A percentile compares a stretch with the other conserved stretches of the same genome.
phyloP scores from a whole-genome alignment of 257 asterid species.

The Solanum paucissectum region DNA sequence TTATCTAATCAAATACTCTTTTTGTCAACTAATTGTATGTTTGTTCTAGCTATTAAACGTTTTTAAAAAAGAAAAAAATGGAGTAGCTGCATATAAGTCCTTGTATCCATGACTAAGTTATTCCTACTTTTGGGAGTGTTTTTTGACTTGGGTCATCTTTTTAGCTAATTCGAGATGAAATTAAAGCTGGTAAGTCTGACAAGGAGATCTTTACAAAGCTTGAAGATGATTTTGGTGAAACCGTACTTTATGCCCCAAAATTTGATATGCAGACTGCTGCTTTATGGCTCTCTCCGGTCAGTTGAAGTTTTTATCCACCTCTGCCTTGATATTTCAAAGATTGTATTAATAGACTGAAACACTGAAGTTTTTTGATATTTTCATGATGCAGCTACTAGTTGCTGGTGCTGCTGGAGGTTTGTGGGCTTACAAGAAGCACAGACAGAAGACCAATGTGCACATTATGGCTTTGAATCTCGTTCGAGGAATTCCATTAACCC shows the following conservation, averaged over 20 bases:
- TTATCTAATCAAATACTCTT: not conserved
- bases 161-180: constrained; percentile 73
- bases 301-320: constrained; percentile 3
- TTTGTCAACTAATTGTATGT: not conserved
- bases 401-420: constrained; percentile 76
- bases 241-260: constrained; percentile 82
- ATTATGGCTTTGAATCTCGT: constrained; percentile 82
- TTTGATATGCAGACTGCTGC: constrained; percentile 94
- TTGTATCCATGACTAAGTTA: not conserved
- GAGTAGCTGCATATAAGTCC: not conserved
- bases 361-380: not conserved
- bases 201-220: constrained; percentile 80
- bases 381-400: constrained; percentile 38
- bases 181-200: constrained; percentile 64
- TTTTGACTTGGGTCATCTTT: not conserved
- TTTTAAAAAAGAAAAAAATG: not conserved
- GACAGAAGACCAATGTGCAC: constrained; percentile 65
- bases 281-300: constrained; percentile 84
- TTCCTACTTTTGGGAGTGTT: not conserved
- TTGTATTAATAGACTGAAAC: not conserved
- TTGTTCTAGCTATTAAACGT: not conserved
- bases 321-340: not conserved
- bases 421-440: constrained; percentile 74
- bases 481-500: constrained; percentile 76
- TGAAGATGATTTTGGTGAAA: constrained; percentile 85